Base-by-base conservation (phyloP, 345 rosid species). In the Arabidopsis arenosa region DNA sequence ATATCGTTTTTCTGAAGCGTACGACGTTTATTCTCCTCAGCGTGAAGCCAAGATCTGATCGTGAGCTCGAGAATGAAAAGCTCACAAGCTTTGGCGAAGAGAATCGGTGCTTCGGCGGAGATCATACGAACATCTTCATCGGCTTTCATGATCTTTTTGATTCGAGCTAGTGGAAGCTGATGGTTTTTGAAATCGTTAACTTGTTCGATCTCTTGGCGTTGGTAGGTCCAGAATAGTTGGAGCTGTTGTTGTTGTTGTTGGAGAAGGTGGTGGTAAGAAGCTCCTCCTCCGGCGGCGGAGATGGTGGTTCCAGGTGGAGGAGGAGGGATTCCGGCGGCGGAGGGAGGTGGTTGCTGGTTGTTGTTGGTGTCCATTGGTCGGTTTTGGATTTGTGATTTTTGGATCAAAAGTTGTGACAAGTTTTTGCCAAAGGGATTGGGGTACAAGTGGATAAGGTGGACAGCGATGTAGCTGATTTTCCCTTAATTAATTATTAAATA, bases 101-200 rank as follows among this genome's bases (percentile, higher is more conserved):
- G 85, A 72, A 93, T 87, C 41, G 98, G 98, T 2, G 96, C 98
- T 79, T 91, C 98, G 15, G 97, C 96, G 13, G 98, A 89, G 86
- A 94, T 94, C 98, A 94, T 94, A 55, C 97, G 97, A 43, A 92
- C 97, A 66, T 94, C 98, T 75, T 94, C 97, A 69, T 94, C 97
- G 26, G 97, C 97, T 78, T 94, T 94, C 98, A 94, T 94, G 80
- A 94, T 94, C 86, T 92, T 94, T 86, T 92, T 92, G 86, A 92
- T 94, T 39, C 98, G 82, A 7, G 96, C 97, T 33, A 94, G 90
- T 13, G 97, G 98, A 44, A 94, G 88, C 85, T 88, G 98, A 75
- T 94, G 98, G 87, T 94, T 92, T 81, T 92, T 94, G 86, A 94
- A 94, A 74, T 94, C 97, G 75, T 85, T 92, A 9, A 83, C 95